A percentile compares a stretch with the other conserved stretches of the same genome.
phyloP scores from a whole-genome alignment of 1,139 yeast genomes.

The Hanseniaspora sp. region DNA sequence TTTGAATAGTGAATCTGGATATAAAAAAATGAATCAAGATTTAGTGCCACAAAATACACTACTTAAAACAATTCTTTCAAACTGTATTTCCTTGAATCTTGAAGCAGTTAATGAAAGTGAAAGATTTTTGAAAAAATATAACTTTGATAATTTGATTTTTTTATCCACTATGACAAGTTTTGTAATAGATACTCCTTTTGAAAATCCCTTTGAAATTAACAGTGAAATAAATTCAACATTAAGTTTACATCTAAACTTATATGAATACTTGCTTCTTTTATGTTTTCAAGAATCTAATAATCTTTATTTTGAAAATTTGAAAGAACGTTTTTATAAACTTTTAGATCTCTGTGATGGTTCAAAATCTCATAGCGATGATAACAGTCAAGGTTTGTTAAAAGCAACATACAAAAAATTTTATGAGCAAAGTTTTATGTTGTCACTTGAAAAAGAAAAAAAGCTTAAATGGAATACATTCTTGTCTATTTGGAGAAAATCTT shows the following conservation, averaged over 20 bases:
- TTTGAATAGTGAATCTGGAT: background rate
- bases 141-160: background rate
- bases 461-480: conserved; percentile 5
- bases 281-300: background rate
- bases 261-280: conserved; percentile 3
- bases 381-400: conserved; percentile 1
- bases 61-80: background rate
- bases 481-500: background rate
- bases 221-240: background rate
- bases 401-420: conserved; percentile 3
- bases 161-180: background rate
- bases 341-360: background rate
- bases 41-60: background rate
- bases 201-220: background rate
- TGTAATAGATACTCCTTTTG: conserved; percentile 5
- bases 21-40: background rate
- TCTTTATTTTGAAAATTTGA: background rate
- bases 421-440: background rate
- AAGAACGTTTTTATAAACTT: background rate
- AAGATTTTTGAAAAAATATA: conserved; percentile 1
- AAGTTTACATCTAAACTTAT: background rate
- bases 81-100: background rate
- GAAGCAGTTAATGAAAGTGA: background rate
- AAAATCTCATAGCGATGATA: background rate
- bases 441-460: background rate